A percentile compares a stretch with the other conserved stretches of the same genome.
Evolutionary conservation across 345 rosid genomes (phyloP).

Genomic region (Syzygium jambos): DNA sequence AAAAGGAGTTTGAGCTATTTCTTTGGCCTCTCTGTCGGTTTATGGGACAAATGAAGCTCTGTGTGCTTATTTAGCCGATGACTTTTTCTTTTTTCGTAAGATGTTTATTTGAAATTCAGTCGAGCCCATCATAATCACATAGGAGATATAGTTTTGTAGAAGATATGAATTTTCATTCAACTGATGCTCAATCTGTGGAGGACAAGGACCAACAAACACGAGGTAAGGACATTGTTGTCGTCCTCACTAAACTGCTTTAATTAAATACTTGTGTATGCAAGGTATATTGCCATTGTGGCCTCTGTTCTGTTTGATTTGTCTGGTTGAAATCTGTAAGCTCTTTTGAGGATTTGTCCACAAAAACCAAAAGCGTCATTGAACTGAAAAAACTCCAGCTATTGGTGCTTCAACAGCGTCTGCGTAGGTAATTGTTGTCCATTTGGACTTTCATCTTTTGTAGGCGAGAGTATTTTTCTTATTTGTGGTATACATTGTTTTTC

Average conservation of each 20-base stretch:
- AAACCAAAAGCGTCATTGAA: slow-evolving; percentile 86
- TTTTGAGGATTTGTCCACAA: slow-evolving; percentile 78
- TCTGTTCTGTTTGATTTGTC: neutral
- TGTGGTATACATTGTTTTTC: neutral
- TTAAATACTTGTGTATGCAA: neutral
- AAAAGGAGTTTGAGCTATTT: neutral
- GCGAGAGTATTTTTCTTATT: neutral
- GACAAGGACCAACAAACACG: neutral
- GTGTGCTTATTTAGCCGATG: neutral
- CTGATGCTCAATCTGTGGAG: neutral
- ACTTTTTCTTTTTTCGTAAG: neutral
- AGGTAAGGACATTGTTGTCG: neutral
- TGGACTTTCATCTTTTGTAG: neutral
- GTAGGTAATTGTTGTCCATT: slow-evolving; percentile 40
- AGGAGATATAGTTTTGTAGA: neutral
- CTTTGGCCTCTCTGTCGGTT: neutral
- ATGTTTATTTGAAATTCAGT: neutral
- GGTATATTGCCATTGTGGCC: neutral
- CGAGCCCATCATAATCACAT: neutral
- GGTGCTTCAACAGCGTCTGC: slow-evolving; percentile 67
- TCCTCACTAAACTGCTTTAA: neutral
- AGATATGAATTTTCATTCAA: neutral
- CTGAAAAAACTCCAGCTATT: slow-evolving; percentile 81
- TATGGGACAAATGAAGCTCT: neutral
- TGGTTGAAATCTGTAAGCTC: slow-evolving; percentile 65